Percentiles rank a stretch among this genome's conserved stretches.
These are phyloP conservation scores for Piromyces sp. DNA, from an alignment of 192 early-diverging fungal genomes.

Conservation along the genomic window DNA sequence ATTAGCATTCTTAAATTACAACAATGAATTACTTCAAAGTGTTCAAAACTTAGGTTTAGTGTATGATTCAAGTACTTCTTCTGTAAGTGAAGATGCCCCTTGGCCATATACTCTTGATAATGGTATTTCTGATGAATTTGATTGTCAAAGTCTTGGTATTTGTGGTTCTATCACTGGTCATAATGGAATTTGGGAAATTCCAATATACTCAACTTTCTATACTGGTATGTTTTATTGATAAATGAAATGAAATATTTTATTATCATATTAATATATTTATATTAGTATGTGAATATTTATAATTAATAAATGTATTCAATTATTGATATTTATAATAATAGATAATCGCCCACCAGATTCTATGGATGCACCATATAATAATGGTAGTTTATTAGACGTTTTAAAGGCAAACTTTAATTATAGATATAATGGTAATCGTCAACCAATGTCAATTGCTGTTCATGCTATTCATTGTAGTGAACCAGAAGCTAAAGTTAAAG, in stretches of 20 bases:
- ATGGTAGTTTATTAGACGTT: conserved; percentile 17
- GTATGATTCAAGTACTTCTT: conserved; percentile 36
- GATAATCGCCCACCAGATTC: conserved; percentile 20
- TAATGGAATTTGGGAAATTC: conserved; percentile 49
- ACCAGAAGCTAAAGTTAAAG: conserved; percentile 1
- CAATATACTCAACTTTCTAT: conserved; percentile 1
- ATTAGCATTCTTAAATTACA: conserved; percentile 31
- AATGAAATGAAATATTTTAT: too few relatives aligned
- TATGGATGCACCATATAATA: conserved; percentile 23
- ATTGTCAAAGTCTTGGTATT: conserved; percentile 17
- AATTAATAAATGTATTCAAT: too few relatives aligned
- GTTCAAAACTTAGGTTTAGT: conserved; percentile 21
- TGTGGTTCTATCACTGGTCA: conserved; percentile 18
- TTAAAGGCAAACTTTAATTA: conserved; percentile 35
- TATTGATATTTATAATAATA: conserved; percentile 24
- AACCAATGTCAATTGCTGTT: conserved; percentile 30
- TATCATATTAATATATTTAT: too few relatives aligned
- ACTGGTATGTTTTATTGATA: not conserved
- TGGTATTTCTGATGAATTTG: conserved; percentile 38
- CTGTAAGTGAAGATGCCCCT: conserved; percentile 14
- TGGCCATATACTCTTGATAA: conserved; percentile 58
- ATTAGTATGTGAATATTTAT: too few relatives aligned
- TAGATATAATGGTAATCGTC: conserved; percentile 17
- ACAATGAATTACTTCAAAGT: conserved; percentile 19
- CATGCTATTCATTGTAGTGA: conserved; percentile 19